Conservation (phyloP, 1,284 basidiomycete species). For the Polyporus tsugae region DNA sequence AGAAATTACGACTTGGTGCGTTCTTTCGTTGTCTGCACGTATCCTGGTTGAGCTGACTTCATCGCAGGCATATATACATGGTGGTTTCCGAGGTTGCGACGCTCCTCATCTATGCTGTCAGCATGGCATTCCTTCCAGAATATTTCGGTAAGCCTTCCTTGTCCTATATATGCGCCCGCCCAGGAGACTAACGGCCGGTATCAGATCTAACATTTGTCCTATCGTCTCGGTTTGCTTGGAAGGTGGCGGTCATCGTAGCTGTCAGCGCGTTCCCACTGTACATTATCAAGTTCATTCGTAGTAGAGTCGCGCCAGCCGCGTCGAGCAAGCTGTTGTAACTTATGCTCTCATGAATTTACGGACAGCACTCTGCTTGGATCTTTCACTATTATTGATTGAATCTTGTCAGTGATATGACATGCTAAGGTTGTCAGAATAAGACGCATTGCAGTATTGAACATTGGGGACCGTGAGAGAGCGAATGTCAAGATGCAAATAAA, state of each 20-base stretch:
- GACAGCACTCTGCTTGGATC: slow-evolving; percentile 17
- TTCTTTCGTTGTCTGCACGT: slow-evolving; percentile 9
- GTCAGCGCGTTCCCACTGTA: slow-evolving; percentile 93
- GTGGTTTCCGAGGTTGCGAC: slow-evolving; percentile 92
- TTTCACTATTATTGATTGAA: slow-evolving; percentile 38
- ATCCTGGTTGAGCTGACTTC: not conserved
- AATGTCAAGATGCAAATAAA: slow-evolving; percentile 40
- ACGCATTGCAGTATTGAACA: slow-evolving; percentile 41
- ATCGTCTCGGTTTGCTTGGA: slow-evolving; percentile 91
- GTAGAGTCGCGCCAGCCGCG: slow-evolving; percentile 90
- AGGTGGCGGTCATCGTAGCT: slow-evolving; percentile 94
- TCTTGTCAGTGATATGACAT: slow-evolving; percentile 37
- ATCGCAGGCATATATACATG: slow-evolving; percentile 94
- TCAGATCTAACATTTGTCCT: slow-evolving; percentile 93
- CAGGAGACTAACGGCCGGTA: not conserved
- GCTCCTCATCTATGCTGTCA: slow-evolving; percentile 88
- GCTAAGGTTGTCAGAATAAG: slow-evolving; percentile 38
- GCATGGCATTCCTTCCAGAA: slow-evolving; percentile 94
- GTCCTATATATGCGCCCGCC: not conserved
- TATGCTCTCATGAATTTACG: slow-evolving; percentile 20
- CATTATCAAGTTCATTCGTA: slow-evolving; percentile 88
- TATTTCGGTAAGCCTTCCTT: slow-evolving; percentile 84
- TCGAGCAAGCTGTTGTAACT: slow-evolving; percentile 88
- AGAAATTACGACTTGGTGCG: slow-evolving; percentile 96
- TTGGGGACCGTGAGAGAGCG: slow-evolving; percentile 31